These are phyloP conservation scores for Xeromyces bisporus DNA, from an alignment of 495 filamentous ascomycete species.

Conservation along the genomic window DNA sequence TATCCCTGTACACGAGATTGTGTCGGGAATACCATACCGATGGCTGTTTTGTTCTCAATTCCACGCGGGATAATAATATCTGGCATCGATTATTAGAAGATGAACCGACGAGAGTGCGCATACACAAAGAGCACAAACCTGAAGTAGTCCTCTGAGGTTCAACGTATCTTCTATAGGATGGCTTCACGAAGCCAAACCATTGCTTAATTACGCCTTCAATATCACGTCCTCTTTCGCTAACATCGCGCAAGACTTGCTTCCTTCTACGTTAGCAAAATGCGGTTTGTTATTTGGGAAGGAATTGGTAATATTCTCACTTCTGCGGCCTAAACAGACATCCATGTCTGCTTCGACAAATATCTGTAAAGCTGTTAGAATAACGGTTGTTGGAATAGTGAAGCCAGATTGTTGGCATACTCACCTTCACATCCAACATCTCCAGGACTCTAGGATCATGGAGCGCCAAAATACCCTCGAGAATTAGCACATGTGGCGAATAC, in stretches of 20 bases:
- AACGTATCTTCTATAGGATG: conserved; percentile 80
- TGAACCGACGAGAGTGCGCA: conserved; percentile 1
- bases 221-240: conserved; percentile 66
- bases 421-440: conserved; percentile 81
- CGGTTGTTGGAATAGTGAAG: conserved; percentile 1
- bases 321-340: conserved; percentile 80
- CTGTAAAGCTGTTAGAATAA: conserved; percentile 18
- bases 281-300: no score
- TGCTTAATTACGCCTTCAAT: conserved; percentile 95
- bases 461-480: conserved; percentile 91
- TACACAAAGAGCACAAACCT: conserved; percentile 21
- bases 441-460: conserved; percentile 75
- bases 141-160: conserved; percentile 77
- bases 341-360: conserved; percentile 95
- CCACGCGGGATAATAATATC: conserved; percentile 93
- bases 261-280: conserved; percentile 3
- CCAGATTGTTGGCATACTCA: conserved; percentile 17
- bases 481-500: conserved; percentile 90
- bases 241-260: conserved; percentile 62
- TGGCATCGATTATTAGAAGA: conserved; percentile 14
- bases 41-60: conserved; percentile 83
- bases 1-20: background rate
- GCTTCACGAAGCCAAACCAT: conserved; percentile 92
- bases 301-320: conserved; percentile 53
- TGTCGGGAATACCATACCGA: conserved; percentile 36